Percentiles rank a stretch among this genome's conserved stretches.
Evolutionary conservation across 106 monocot species (phyloP).

Genomic region (Vanilla planifolia): DNA sequence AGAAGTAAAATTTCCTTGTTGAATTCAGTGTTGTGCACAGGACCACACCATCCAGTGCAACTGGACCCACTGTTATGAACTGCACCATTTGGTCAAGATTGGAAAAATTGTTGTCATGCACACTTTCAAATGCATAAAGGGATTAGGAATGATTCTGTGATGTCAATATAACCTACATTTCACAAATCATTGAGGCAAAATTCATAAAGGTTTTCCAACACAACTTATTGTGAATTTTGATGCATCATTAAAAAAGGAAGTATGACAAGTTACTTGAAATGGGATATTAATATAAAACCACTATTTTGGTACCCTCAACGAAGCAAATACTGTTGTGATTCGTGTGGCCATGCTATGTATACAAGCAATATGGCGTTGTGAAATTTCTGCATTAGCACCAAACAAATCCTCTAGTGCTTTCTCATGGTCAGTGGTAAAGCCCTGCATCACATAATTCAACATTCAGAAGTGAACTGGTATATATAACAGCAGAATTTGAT

Average conservation of each 20-base stretch:
- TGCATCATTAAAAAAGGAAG: neutral
- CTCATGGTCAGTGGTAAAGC: slow-evolving; percentile 84
- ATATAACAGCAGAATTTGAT: neutral
- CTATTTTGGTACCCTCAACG: slow-evolving; percentile 50
- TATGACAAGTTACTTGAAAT: neutral
- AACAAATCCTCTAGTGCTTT: slow-evolving; percentile 85
- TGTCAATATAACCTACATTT: no score
- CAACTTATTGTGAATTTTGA: no score
- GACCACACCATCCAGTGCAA: no score
- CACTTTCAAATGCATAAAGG: no score
- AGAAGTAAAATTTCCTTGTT: no score
- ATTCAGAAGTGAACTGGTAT: neutral
- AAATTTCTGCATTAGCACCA: slow-evolving; percentile 70
- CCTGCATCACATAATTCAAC: slow-evolving; percentile 24
- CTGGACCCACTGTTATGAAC: no score
- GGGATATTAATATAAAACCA: neutral
- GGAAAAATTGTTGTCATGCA: no score
- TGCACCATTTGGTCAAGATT: no score
- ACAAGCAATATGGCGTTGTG: slow-evolving; percentile 56
- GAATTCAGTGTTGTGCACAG: no score
- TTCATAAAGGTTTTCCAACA: no score
- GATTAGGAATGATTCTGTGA: no score
- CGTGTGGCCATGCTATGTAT: slow-evolving; percentile 73
- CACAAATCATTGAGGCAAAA: no score
- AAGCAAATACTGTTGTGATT: slow-evolving; percentile 79